Evolutionary conservation across 352 stramenopile genomes (phyloP).

Genomic region (Phytophthora tubulina): DNA sequence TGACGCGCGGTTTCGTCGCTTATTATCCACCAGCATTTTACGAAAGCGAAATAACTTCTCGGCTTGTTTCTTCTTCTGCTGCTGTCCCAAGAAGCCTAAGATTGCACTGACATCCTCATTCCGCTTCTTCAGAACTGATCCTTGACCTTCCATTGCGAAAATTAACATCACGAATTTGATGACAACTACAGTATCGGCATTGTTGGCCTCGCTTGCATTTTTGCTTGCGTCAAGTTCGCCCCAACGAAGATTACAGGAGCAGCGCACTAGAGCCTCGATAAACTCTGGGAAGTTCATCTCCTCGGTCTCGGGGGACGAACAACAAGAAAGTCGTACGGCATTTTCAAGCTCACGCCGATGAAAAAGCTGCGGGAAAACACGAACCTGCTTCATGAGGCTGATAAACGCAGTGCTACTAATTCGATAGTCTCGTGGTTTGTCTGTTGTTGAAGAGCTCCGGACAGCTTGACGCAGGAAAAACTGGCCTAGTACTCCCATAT

Average conservation of each 20-base stretch:
- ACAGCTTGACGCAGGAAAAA: conserved; percentile 49
- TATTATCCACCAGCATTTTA: conserved; percentile 46
- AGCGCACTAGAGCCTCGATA: conserved; percentile 66
- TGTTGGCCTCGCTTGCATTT: conserved; percentile 1
- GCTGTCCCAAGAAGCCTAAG: conserved; percentile 54
- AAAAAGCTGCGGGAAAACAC: conserved; percentile 70
- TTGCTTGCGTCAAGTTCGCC: conserved; percentile 21
- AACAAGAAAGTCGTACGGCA: conserved; percentile 50
- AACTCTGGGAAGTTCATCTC: conserved; percentile 69
- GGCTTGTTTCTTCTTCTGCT: conserved; percentile 47
- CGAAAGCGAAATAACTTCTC: conserved; percentile 61
- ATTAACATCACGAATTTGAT: conserved; percentile 82
- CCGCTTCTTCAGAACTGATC: conserved; percentile 66
- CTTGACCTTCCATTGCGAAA: conserved; percentile 80
- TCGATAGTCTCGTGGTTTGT: conserved; percentile 34
- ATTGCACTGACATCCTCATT: conserved; percentile 67
- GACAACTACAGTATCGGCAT: conserved; percentile 41
- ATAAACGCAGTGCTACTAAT: conserved; percentile 52
- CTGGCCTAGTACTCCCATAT: conserved; percentile 49
- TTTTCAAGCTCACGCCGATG: conserved; percentile 61
- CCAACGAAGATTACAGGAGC: conserved; percentile 61
- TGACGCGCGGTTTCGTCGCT: conserved; percentile 19
- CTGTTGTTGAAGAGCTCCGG: conserved; percentile 16
- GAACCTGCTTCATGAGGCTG: conserved; percentile 60
- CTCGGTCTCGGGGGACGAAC: conserved; percentile 32